Percentiles rank a stretch among this genome's conserved stretches.
Conservation (phyloP, 805 yeast genomes). For the Candida coquimbonensis region DNA sequence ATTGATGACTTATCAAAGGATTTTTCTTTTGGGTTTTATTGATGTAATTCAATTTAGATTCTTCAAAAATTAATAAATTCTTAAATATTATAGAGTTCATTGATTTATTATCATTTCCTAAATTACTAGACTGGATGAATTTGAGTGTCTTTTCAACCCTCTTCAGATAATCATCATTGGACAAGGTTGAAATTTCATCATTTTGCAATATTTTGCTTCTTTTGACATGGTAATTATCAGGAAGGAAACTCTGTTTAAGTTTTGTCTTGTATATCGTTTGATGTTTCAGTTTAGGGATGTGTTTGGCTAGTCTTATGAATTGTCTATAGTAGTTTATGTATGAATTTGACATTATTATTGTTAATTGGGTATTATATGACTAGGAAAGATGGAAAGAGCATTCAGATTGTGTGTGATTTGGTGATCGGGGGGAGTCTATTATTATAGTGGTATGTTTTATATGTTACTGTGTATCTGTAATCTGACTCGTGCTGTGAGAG, state of each 20-base stretch:
- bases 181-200: not conserved
- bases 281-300: constrained; percentile 5
- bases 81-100: constrained; percentile 4
- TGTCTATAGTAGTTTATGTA: not conserved
- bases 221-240: not conserved
- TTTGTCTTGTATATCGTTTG: constrained; percentile 1
- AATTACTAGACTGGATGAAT: not conserved
- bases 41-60: not conserved
- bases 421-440: too few relatives aligned
- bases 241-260: not conserved
- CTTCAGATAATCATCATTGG: not conserved
- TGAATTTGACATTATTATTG: not conserved
- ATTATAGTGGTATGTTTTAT: too few relatives aligned
- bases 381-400: too few relatives aligned
- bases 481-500: not conserved
- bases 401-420: too few relatives aligned
- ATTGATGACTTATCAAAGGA: not conserved
- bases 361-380: not conserved
- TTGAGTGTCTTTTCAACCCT: constrained; percentile 3
- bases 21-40: not conserved
- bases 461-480: too few relatives aligned
- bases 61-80: constrained; percentile 4
- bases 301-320: constrained; percentile 2
- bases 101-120: not conserved
- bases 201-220: not conserved